A percentile compares a stretch with the other conserved stretches of the same genome.
Evolutionary conservation across 352 stramenopile genomes (phyloP).

Genomic region (Globisporangium parvum): DNA sequence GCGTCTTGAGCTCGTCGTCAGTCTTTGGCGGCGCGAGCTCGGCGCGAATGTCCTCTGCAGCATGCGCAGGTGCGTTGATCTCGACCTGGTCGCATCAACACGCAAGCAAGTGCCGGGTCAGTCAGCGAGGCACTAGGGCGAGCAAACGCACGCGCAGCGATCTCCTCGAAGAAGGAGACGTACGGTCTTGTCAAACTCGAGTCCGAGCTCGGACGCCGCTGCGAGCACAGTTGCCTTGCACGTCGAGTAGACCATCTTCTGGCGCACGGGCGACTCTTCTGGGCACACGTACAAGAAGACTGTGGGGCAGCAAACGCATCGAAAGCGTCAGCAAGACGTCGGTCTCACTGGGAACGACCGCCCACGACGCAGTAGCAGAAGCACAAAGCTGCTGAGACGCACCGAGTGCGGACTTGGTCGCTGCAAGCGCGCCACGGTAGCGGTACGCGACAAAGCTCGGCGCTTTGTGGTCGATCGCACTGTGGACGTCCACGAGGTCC

Average conservation of each 20-base stretch:
- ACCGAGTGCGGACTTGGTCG: conserved; percentile 27
- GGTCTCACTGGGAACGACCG: neutral
- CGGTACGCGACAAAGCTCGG: conserved; percentile 82
- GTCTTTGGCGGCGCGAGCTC: conserved; percentile 45
- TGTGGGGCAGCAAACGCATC: conserved; percentile 8
- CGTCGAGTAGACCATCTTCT: conserved; percentile 91
- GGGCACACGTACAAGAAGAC: conserved; percentile 90
- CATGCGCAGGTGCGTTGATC: conserved; percentile 54
- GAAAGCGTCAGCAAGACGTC: neutral
- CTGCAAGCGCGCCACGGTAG: conserved; percentile 36
- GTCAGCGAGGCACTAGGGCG: too few species aligned
- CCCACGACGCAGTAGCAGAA: neutral
- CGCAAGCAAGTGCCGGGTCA: neutral
- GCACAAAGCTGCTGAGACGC: conserved; percentile 4
- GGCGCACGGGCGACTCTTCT: conserved; percentile 74
- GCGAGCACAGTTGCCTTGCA: conserved; percentile 82
- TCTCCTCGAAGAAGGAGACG: too few species aligned
- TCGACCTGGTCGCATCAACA: conserved; percentile 40
- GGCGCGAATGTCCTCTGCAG: conserved; percentile 58
- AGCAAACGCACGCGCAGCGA: too few species aligned
- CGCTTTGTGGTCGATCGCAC: conserved; percentile 47
- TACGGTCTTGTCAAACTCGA: conserved; percentile 72
- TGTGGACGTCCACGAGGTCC: conserved; percentile 56
- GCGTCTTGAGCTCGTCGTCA: conserved; percentile 57
- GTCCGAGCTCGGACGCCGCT: conserved; percentile 48